Base-by-base conservation (phyloP, 441 rosid genomes). In the Jatropha multifida region DNA sequence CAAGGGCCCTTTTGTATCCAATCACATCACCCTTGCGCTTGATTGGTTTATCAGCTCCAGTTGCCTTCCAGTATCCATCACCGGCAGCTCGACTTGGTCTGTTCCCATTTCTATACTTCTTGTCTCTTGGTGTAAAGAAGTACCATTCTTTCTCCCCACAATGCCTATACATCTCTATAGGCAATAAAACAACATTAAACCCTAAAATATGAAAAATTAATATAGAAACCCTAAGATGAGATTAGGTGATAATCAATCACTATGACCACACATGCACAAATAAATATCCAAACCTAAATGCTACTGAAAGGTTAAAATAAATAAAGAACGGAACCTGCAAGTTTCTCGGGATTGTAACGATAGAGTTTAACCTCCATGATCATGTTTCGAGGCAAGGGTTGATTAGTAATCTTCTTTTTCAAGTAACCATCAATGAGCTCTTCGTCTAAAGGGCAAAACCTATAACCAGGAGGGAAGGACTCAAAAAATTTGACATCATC, bases 51-150 rank as follows among this genome's bases (percentile, higher is more conserved):
- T 86, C 86, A 0, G 80, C 79, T 23, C 87, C 84, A 0, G 84
- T 79, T 5, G 86, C 88, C 65, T 85, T 85, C 88, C 88, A 83
- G 41, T 63, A 84, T 13, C 89, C 86, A n/a, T 40, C 71, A 5
- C 61, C 78, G 1, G 85, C 77, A 0, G 80, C 73, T 7, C 89
- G 68, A 13, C 76, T 81, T 0, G 89, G 89, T 27, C 87, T 66
- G 1, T 1, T 42, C 15, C 87, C 87, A 7, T 84, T 84, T 23
- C 8, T 42, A 52, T 84, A 84, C 67, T 86, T 86, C 70, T 79
- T 77, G 7, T 76, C 77, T n/a, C 87, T 79, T 2, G 86, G 79
- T 0, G 87, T 82, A 68, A 84, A 86, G 20, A 86, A 84, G 38
- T 81, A 86, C 85, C 85, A 84, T 20, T 73, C 85, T 0, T 79